phyloP scores from a whole-genome alignment of 2,329 filamentous ascomycete species.

The Pleoardoris graminearum region DNA sequence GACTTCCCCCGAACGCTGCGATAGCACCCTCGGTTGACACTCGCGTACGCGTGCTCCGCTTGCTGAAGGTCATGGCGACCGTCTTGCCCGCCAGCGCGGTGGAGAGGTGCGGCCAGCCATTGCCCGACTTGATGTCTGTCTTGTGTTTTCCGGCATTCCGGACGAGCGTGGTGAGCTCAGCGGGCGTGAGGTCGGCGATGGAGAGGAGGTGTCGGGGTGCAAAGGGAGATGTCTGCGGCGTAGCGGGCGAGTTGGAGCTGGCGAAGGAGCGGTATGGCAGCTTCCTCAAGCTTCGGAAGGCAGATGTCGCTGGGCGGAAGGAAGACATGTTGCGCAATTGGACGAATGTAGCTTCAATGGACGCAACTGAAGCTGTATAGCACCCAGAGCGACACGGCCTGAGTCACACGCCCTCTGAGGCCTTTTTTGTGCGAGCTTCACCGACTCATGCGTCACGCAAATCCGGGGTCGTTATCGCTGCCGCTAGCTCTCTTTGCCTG shows the following conservation, averaged over 20 bases:
- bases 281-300: slow-evolving; percentile 38
- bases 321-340: slow-evolving; percentile 34
- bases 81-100: slow-evolving; percentile 73
- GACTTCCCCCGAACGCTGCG: slow-evolving; percentile 83
- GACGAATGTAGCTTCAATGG: neutral
- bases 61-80: slow-evolving; percentile 95
- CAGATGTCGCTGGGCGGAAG: slow-evolving; percentile 32
- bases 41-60: slow-evolving; percentile 89
- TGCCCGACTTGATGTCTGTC: slow-evolving; percentile 67
- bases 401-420: slow-evolving; percentile 25
- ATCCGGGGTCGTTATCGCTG: slow-evolving; percentile 19
- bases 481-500: no score
- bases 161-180: slow-evolving; percentile 80
- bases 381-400: neutral
- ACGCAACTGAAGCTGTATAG: slow-evolving; percentile 19
- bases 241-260: slow-evolving; percentile 26
- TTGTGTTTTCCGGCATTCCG: slow-evolving; percentile 81
- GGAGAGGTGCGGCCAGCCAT: slow-evolving; percentile 62
- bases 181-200: slow-evolving; percentile 79
- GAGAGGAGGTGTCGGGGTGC: slow-evolving; percentile 86
- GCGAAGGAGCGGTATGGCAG: slow-evolving; percentile 35
- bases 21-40: slow-evolving; percentile 93
- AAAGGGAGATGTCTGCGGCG: slow-evolving; percentile 57
- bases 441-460: slow-evolving; percentile 9
- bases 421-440: neutral